A percentile compares a stretch with the other conserved stretches of the same genome.
Conservation (phyloP, 805 yeast genomes). For the Wickerhamomyces mucosus region DNA sequence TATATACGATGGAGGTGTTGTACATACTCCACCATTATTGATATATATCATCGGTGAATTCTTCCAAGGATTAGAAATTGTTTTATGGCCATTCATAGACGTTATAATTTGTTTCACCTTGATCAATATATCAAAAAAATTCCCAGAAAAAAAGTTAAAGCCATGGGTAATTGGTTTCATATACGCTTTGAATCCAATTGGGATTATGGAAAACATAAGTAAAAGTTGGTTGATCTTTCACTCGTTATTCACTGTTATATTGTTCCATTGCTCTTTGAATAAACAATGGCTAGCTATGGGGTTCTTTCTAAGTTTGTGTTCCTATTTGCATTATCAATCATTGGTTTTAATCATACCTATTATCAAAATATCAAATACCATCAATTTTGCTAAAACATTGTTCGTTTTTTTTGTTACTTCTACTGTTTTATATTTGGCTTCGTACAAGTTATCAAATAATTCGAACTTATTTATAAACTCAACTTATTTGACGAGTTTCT, state of each 20-base stretch:
- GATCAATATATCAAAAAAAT: constrained; percentile 35
- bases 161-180: constrained; percentile 47
- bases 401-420: constrained; percentile 20
- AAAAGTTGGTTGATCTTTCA: constrained; percentile 58
- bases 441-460: constrained; percentile 30
- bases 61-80: constrained; percentile 14
- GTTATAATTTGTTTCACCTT: constrained; percentile 45
- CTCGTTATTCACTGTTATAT: constrained; percentile 43
- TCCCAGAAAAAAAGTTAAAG: constrained; percentile 9
- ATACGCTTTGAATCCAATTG: constrained; percentile 74
- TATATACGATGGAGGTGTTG: constrained; percentile 78
- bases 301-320: constrained; percentile 47
- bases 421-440: constrained; percentile 24
- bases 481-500: constrained; percentile 48
- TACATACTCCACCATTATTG: constrained; percentile 77
- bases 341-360: constrained; percentile 52
- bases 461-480: constrained; percentile 36
- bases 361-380: constrained; percentile 18
- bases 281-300: constrained; percentile 33
- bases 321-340: constrained; percentile 58
- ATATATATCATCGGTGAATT: constrained; percentile 35
- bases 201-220: constrained; percentile 57
- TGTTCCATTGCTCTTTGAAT: constrained; percentile 35
- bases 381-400: constrained; percentile 14
- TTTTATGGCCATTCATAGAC: constrained; percentile 53